Evolutionary conservation across 2,329 filamentous ascomycete species (phyloP).

Genomic region (Pseudogymnoascus verrucosus): DNA sequence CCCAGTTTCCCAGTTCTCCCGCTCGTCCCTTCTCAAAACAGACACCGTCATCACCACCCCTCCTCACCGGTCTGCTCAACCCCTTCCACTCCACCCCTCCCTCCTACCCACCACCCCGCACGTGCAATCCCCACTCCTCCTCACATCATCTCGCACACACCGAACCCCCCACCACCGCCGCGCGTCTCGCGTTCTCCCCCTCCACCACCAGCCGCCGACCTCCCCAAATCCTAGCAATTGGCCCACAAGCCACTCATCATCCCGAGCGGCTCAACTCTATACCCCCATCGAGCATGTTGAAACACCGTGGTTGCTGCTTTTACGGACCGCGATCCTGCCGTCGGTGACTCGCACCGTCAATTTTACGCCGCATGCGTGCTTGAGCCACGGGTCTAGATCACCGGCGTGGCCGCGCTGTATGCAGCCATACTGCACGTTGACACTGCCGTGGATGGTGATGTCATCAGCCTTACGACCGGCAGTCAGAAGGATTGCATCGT

Average conservation of each 20-base stretch:
- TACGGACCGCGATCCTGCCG: background rate
- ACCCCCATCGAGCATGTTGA: background rate
- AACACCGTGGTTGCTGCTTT: background rate
- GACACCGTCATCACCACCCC: background rate
- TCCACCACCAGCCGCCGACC: background rate
- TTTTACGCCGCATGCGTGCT: background rate
- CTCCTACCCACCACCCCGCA: background rate
- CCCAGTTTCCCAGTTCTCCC: background rate
- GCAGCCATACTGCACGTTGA: background rate
- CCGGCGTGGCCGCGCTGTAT: background rate
- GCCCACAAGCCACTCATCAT: background rate
- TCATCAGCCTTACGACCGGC: background rate
- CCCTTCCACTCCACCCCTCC: background rate
- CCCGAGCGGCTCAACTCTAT: background rate
- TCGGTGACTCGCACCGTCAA: background rate
- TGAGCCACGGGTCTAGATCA: constrained; percentile 1
- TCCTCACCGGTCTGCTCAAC: background rate
- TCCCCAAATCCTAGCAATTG: background rate
- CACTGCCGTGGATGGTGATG: background rate
- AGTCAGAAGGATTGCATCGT: background rate
- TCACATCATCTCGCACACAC: constrained; percentile 6
- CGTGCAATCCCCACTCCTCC: constrained; percentile 1
- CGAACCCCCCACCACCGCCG: constrained; percentile 1
- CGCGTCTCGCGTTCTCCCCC: background rate
- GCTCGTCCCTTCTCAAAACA: background rate